Conservation (phyloP, 176 grass and related monocot species). For the Saccharum spontaneum region DNA sequence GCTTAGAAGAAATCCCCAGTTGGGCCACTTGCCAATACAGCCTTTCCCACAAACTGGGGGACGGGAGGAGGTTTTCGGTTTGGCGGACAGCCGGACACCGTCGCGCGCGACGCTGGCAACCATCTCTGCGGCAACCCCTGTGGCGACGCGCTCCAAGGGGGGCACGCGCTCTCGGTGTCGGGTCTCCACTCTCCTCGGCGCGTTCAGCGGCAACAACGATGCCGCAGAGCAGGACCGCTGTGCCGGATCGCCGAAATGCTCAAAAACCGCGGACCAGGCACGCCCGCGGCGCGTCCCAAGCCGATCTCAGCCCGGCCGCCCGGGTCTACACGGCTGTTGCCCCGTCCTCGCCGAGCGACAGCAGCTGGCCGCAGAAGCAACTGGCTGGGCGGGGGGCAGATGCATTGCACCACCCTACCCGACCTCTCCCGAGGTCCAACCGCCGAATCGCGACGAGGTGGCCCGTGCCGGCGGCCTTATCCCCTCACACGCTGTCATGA, state of each 20-base stretch:
- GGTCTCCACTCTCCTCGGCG: not conserved
- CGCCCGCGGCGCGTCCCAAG: not conserved
- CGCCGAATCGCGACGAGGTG: not conserved
- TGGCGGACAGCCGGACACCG: not conserved
- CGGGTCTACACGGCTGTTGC: slow-evolving; percentile 4
- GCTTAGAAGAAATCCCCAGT: not conserved
- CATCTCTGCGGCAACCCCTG: not conserved
- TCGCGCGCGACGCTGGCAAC: not conserved
- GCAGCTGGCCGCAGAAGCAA: not conserved
- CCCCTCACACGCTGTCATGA: not conserved
- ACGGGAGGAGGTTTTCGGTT: not conserved
- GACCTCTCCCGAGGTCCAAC: not conserved
- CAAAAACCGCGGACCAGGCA: slow-evolving; percentile 19
- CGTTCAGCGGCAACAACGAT: not conserved
- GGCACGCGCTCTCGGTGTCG: not conserved
- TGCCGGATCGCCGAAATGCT: not conserved
- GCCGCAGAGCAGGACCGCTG: not conserved
- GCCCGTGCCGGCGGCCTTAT: not conserved
- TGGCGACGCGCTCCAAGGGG: not conserved
- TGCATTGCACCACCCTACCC: slow-evolving; percentile 10
- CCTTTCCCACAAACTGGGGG: slow-evolving; percentile 33
- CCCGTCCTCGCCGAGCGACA: not conserved
- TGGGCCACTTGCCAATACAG: slow-evolving; percentile 31
- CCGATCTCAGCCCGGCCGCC: not conserved
- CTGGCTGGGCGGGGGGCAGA: not conserved